Base-by-base conservation (phyloP, 768 basidiomycete species). In the Auricularia sp. region DNA sequence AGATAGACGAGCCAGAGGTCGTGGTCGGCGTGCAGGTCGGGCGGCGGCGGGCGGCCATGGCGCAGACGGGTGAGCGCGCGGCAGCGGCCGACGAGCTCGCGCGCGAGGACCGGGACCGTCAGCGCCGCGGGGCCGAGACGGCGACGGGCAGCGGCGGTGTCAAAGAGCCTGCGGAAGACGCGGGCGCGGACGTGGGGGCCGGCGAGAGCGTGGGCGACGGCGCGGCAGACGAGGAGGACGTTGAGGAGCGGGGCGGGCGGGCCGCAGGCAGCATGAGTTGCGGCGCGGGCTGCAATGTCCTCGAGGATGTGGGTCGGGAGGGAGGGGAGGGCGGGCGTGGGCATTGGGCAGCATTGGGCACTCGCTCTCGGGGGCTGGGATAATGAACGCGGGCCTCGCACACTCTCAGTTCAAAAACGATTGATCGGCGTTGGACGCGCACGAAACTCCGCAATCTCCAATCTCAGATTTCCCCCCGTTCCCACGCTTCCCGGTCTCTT, bases 1-100 rank as follows among this genome's bases (percentile, higher is more conserved):
- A 84, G 76, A 64, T 84, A 77, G 5, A 80, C 80, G 7, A 80
- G 80, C 80, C 84, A 85, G 29, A 87, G 69, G 70, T 86, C 85
- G 43, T 77, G 75, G 11, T 6, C 56, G 23, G 21, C 7, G 1
- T 71, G 67, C 54, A 81, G 66, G 34, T 70, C 66, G 35, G 64
- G 67, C 3, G 62, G 51, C 2, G 76, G 72, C 58, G 80, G 65
- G 66, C 75, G 76, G 5, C 71, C 70, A 3, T 64, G 60, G 61
- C 79, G 75, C 62, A 81, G 79, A 65, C 84, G 81, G 47, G 77
- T 78, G 42, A 88, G 71, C 35, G 83, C 74, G 58, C 72, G 73
- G 67, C 76, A 79, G 36, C 87, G 78, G 2, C 72, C 72, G 7
- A 79, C 74, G 43, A 87, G 75, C 68, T 87, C 84, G 21, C 68